Percentiles rank a stretch among this genome's conserved stretches.
Evolutionary conservation across 2,329 filamentous ascomycete genomes (phyloP).

Genomic region (Thelonectria blattea): DNA sequence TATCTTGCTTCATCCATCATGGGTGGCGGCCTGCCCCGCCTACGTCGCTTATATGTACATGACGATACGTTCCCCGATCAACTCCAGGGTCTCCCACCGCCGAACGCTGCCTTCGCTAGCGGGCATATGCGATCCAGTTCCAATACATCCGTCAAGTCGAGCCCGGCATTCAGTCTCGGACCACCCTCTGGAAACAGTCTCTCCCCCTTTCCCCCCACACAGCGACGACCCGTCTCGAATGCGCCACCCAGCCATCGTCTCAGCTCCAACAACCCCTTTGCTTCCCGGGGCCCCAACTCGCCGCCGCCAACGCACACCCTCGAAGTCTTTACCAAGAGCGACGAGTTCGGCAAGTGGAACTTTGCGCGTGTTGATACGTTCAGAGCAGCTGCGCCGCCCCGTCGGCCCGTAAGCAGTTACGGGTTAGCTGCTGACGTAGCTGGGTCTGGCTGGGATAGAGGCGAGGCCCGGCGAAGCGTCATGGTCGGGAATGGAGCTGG

Average conservation of each 20-base stretch:
- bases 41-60: conserved; percentile 82
- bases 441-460: conserved; percentile 56
- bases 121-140: conserved; percentile 44
- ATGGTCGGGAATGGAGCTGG: conserved; percentile 59
- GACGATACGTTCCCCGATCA: conserved; percentile 83
- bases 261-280: conserved; percentile 67
- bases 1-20: conserved; percentile 87
- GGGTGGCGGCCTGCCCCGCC: conserved; percentile 72
- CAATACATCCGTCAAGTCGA: conserved; percentile 36
- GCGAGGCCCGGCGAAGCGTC: conserved; percentile 60
- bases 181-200: conserved; percentile 28
- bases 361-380: conserved; percentile 56
- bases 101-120: conserved; percentile 48
- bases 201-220: conserved; percentile 33
- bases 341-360: conserved; percentile 65
- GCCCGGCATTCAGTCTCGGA: conserved; percentile 34
- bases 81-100: conserved; percentile 74
- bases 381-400: conserved; percentile 31
- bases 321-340: conserved; percentile 65
- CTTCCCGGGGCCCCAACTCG: conserved; percentile 42
- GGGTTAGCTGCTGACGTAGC: conserved; percentile 60
- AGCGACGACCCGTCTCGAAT: conserved; percentile 40
- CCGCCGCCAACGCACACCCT: conserved; percentile 58
- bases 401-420: conserved; percentile 61
- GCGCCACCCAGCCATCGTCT: conserved; percentile 50